Conservation (phyloP, 2,329 filamentous ascomycete genomes). For the Lachnellula cervina region DNA sequence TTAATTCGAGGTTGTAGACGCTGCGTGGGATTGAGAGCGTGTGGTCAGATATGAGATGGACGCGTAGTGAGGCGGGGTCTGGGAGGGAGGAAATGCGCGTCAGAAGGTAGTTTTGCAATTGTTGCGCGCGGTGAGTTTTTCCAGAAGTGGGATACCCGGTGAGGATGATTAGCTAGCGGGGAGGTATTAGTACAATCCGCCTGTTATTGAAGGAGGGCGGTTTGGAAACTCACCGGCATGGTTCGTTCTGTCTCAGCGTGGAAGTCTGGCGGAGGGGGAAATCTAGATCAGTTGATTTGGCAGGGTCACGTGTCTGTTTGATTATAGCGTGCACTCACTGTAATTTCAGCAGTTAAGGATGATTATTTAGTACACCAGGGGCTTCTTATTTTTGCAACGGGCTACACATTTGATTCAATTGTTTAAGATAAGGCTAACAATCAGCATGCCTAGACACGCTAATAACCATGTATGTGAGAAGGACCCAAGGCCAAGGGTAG, state of each 20-base stretch:
- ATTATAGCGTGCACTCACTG: too few species aligned
- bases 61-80: constrained; percentile 44
- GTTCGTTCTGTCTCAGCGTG: not conserved
- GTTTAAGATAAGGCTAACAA: too few species aligned
- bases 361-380: too few species aligned
- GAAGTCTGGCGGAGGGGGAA: not conserved
- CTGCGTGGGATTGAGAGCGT: constrained; percentile 62
- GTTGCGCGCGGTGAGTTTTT: constrained; percentile 36
- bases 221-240: not conserved
- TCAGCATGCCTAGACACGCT: too few species aligned
- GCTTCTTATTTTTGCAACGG: too few species aligned
- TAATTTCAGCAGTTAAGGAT: too few species aligned
- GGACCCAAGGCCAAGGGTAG: too few species aligned
- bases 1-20: constrained; percentile 62
- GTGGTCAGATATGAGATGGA: constrained; percentile 72
- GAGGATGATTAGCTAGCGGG: constrained; percentile 59
- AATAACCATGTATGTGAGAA: too few species aligned
- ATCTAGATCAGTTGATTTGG: not conserved
- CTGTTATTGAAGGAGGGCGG: not conserved
- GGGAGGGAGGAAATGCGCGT: constrained; percentile 39
- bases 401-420: too few species aligned
- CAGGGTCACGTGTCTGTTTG: not conserved
- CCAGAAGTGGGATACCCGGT: constrained; percentile 64
- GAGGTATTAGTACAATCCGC: not conserved
- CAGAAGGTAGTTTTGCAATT: constrained; percentile 7